Conservation (phyloP, 352 stramenopile species). For the Phytophthora uliginosa region DNA sequence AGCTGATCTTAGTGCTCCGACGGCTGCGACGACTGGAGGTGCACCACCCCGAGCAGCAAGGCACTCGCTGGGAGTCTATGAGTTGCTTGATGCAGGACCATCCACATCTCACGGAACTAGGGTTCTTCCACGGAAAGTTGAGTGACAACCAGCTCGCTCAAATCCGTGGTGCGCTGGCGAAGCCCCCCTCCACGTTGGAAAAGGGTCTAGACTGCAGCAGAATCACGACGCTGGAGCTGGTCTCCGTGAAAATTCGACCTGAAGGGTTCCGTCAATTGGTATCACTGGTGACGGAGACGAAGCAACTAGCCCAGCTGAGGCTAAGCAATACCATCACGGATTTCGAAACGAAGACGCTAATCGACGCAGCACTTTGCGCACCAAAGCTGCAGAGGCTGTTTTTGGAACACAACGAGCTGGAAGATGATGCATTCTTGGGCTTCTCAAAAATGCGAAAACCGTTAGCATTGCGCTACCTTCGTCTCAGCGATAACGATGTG, state of each 20-base stretch:
- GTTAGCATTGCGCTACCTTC: slow-evolving; percentile 52
- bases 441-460: slow-evolving; percentile 30
- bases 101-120: slow-evolving; percentile 51
- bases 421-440: slow-evolving; percentile 67
- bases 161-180: slow-evolving; percentile 42
- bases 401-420: slow-evolving; percentile 83
- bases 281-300: slow-evolving; percentile 45
- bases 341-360: slow-evolving; percentile 63
- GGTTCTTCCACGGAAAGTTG: slow-evolving; percentile 83
- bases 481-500: slow-evolving; percentile 74
- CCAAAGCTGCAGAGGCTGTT: slow-evolving; percentile 57
- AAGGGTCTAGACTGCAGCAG: slow-evolving; percentile 19
- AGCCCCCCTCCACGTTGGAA: slow-evolving; percentile 11
- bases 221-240: slow-evolving; percentile 64
- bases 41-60: slow-evolving; percentile 79
- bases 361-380: slow-evolving; percentile 49
- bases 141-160: slow-evolving; percentile 52
- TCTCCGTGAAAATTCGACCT: slow-evolving; percentile 72
- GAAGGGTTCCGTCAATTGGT: slow-evolving; percentile 62
- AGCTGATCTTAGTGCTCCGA: slow-evolving; percentile 51
- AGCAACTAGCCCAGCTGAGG: slow-evolving; percentile 52
- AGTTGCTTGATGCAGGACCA: slow-evolving; percentile 42
- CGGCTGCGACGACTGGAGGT: slow-evolving; percentile 69
- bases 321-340: slow-evolving; percentile 71
- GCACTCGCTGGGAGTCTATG: slow-evolving; percentile 56